phyloP scores from a whole-genome alignment of 495 filamentous ascomycete species.

The Thozetella sp. region DNA sequence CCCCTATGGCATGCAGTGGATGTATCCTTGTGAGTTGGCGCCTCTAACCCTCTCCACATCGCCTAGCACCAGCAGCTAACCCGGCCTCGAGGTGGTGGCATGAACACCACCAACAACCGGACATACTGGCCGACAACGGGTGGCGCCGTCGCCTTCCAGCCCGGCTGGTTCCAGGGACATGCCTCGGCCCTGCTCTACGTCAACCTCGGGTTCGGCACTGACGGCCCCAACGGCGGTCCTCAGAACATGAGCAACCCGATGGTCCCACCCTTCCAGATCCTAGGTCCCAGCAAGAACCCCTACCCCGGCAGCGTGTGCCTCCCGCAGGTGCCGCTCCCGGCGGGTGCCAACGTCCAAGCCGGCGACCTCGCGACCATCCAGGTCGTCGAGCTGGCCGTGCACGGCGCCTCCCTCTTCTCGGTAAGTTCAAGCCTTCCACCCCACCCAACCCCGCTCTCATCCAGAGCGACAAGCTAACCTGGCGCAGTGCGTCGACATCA shows the following conservation, averaged over 20 bases:
- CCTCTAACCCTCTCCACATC: neutral
- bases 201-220: slow-evolving; percentile 86
- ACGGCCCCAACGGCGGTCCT: slow-evolving; percentile 58
- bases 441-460: neutral
- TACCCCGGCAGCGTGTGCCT: slow-evolving; percentile 90
- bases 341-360: slow-evolving; percentile 66
- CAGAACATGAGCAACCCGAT: slow-evolving; percentile 89
- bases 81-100: slow-evolving; percentile 73
- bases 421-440: slow-evolving; percentile 61
- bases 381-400: slow-evolving; percentile 83
- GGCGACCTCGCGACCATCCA: slow-evolving; percentile 96
- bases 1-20: slow-evolving; percentile 97
- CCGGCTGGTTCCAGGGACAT: slow-evolving; percentile 95
- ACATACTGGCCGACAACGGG: slow-evolving; percentile 89
- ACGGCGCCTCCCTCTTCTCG: slow-evolving; percentile 89
- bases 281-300: slow-evolving; percentile 76
- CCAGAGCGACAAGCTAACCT: slow-evolving; percentile 13
- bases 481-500: slow-evolving; percentile 84
- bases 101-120: slow-evolving; percentile 76
- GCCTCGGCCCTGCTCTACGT: slow-evolving; percentile 84
- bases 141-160: slow-evolving; percentile 84
- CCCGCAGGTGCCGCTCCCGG: slow-evolving; percentile 86
- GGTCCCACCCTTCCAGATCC: slow-evolving; percentile 81
- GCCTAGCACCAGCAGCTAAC: neutral
- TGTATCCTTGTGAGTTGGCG: slow-evolving; percentile 85